A percentile compares a stretch with the other conserved stretches of the same genome.
These are phyloP conservation scores for Osmanthus fragrans DNA, from an alignment of 257 asterid genomes.

Conservation along the genomic window DNA sequence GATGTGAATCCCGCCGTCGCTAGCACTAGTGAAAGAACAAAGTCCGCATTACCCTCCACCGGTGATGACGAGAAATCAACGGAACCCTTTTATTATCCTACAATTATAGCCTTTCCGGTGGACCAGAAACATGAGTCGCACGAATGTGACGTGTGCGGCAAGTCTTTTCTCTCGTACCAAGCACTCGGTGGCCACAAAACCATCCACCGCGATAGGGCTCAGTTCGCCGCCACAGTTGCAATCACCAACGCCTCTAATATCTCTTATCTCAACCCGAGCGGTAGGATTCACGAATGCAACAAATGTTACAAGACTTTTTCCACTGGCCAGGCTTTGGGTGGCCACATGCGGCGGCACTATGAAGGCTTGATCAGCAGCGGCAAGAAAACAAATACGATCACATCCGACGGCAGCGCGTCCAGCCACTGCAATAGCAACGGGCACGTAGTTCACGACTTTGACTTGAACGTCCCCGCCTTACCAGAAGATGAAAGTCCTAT, in stretches of 20 bases:
- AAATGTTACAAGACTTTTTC: conserved; percentile 61
- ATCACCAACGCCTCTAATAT: background rate
- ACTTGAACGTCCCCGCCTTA: background rate
- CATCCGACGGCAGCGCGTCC: background rate
- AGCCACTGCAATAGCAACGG: background rate
- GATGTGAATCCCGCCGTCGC: too few relatives aligned
- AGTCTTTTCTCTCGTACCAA: background rate
- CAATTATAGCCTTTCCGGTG: background rate
- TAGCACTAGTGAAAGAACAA: background rate
- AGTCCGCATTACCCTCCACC: background rate
- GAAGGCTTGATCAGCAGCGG: conserved; percentile 23
- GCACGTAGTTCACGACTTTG: background rate
- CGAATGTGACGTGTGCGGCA: background rate
- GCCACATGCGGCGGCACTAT: conserved; percentile 89
- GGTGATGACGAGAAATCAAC: background rate
- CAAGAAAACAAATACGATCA: background rate
- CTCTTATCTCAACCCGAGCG: conserved; percentile 49
- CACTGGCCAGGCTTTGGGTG: conserved; percentile 93
- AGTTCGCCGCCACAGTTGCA: conserved; percentile 10
- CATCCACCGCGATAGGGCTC: conserved; percentile 18
- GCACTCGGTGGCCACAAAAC: background rate
- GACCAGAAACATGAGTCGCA: background rate
- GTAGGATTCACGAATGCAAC: conserved; percentile 66
- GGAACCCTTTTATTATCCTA: background rate
- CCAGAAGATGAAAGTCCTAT: background rate